These are phyloP conservation scores for Ustilago sp. DNA, from an alignment of 1,284 basidiomycete genomes.

Conservation along the genomic window DNA sequence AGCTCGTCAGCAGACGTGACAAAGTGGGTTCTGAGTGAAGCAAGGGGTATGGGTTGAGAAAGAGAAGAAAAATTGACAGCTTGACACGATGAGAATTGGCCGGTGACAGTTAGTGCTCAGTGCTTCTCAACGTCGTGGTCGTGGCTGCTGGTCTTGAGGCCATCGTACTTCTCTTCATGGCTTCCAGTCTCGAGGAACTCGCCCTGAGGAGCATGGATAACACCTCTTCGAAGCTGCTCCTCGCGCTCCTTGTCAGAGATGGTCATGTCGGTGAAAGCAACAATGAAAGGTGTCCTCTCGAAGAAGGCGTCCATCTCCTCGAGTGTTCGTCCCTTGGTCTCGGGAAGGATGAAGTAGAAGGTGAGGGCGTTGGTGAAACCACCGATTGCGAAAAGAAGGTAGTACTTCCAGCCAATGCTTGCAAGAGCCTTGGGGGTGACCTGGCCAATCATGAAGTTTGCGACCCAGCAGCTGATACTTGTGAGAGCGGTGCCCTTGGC, in stretches of 20 bases:
- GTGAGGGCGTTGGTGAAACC: constrained; percentile 76
- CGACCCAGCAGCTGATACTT: constrained; percentile 73
- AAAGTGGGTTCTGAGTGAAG: not conserved
- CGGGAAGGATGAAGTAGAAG: constrained; percentile 73
- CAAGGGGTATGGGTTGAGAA: not conserved
- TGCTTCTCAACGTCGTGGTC: constrained; percentile 34
- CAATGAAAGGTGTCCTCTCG: constrained; percentile 73
- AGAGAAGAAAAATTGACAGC: not conserved
- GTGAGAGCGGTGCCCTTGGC: constrained; percentile 76
- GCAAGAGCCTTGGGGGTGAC: constrained; percentile 70
- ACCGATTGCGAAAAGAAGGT: constrained; percentile 76
- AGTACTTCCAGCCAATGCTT: constrained; percentile 71
- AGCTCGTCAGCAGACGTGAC: not conserved
- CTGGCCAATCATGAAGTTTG: constrained; percentile 71
- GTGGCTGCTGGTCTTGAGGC: constrained; percentile 33
- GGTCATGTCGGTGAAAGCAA: constrained; percentile 56
- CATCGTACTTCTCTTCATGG: constrained; percentile 22
- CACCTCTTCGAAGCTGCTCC: constrained; percentile 71
- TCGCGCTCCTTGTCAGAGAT: constrained; percentile 72
- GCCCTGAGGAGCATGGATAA: constrained; percentile 17
- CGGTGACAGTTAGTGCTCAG: constrained; percentile 5
- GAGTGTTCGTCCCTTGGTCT: constrained; percentile 71
- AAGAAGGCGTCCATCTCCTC: constrained; percentile 76
- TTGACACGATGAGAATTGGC: not conserved
- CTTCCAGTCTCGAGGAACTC: constrained; percentile 17